Conservation (phyloP, 1,139 yeast genomes). For the Debaryomycetaceae sp. region DNA sequence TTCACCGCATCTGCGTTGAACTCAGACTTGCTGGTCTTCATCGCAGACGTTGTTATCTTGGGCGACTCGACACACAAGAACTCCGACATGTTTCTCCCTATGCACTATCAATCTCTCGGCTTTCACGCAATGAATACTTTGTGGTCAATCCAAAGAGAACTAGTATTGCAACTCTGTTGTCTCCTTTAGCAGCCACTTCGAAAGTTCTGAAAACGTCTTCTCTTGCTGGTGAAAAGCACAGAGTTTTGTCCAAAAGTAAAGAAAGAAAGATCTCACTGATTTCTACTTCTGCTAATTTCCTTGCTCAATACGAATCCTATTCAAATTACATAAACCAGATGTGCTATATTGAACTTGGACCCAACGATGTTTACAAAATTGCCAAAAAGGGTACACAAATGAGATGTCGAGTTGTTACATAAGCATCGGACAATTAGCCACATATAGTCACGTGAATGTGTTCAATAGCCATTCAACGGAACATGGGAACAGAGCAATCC, state of each 20-base stretch:
- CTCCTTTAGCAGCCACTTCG: not conserved
- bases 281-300: slow-evolving; percentile 1
- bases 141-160: not conserved
- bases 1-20: slow-evolving; percentile 2
- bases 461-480: not conserved
- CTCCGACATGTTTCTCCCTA: slow-evolving; percentile 4
- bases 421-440: not conserved
- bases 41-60: slow-evolving; percentile 3
- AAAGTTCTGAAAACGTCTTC: not conserved
- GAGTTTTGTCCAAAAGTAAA: no score
- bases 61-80: slow-evolving; percentile 8
- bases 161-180: not conserved
- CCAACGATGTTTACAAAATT: slow-evolving; percentile 6
- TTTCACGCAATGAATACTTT: not conserved
- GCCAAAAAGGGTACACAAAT: slow-evolving; percentile 8
- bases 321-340: slow-evolving; percentile 1
- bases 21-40: not conserved
- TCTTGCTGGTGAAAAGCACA: not conserved
- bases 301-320: slow-evolving; percentile 1
- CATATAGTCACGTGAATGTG: not conserved
- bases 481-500: no score
- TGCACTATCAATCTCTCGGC: not conserved
- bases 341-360: slow-evolving; percentile 1
- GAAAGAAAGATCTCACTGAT: not conserved
- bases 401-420: slow-evolving; percentile 1